These are phyloP conservation scores for Halenospora varia DNA, from an alignment of 495 filamentous ascomycete species.

Conservation along the genomic window DNA sequence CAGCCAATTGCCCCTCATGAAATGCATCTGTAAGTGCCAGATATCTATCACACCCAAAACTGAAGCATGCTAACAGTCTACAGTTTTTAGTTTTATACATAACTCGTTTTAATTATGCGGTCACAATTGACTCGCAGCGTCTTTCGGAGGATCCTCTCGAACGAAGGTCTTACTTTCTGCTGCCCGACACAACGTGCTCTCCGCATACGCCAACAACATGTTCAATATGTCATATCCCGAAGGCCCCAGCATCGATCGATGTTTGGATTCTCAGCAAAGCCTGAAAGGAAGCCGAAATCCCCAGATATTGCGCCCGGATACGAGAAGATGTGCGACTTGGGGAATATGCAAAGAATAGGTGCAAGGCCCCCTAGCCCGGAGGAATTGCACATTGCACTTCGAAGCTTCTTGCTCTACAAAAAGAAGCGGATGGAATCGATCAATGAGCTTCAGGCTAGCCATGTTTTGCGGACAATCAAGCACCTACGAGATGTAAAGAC, in stretches of 20 bases:
- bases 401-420: conserved; percentile 58
- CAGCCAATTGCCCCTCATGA: conserved; percentile 12
- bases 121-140: conserved; percentile 76
- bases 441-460: conserved; percentile 61
- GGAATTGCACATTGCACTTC: conserved; percentile 60
- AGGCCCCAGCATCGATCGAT: conserved; percentile 47
- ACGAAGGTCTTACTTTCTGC: conserved; percentile 48
- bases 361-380: conserved; percentile 53
- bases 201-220: conserved; percentile 8
- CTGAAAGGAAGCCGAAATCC: conserved; percentile 46
- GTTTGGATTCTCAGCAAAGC: conserved; percentile 54
- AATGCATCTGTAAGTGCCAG: conserved; percentile 13
- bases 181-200: conserved; percentile 19
- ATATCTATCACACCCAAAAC: neutral
- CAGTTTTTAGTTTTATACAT: conserved; percentile 11
- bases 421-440: conserved; percentile 41
- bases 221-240: conserved; percentile 24
- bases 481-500: conserved; percentile 41
- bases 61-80: neutral
- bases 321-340: conserved; percentile 48
- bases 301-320: conserved; percentile 58
- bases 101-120: conserved; percentile 52
- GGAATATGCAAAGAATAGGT: conserved; percentile 37
- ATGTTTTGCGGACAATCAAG: conserved; percentile 52
- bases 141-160: conserved; percentile 65